Evolutionary conservation across 75 land plant genomes (phyloP).

Genomic region (Larix kaempferi): DNA sequence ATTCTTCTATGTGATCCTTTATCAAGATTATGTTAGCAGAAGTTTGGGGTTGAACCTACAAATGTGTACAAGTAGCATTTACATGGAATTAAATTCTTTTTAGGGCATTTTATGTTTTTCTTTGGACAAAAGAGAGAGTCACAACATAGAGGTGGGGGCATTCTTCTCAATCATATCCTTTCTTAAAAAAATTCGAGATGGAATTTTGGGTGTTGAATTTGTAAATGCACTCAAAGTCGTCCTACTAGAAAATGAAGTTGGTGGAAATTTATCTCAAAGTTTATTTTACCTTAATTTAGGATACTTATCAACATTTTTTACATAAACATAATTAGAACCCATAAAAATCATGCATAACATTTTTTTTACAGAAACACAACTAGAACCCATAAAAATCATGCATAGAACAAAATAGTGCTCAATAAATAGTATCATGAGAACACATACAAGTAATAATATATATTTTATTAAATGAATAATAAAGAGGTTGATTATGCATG

Average conservation of each 20-base stretch:
- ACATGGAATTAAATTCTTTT: too few species aligned
- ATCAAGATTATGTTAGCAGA: too few species aligned
- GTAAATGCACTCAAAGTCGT: conserved; percentile 65
- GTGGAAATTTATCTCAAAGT: conserved; percentile 91
- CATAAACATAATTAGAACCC: not conserved
- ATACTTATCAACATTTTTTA: not conserved
- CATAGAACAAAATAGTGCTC: not conserved
- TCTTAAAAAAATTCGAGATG: conserved; percentile 60
- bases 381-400: too few species aligned
- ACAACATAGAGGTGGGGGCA: not conserved
- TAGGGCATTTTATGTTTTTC: too few species aligned
- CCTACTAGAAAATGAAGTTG: conserved; percentile 81
- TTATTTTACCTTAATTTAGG: conserved; percentile 66
- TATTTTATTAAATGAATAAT: not conserved
- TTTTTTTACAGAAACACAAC: too few species aligned
- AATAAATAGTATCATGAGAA: not conserved
- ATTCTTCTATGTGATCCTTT: too few species aligned
- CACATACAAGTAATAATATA: not conserved
- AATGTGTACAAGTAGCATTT: too few species aligned
- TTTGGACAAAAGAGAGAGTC: not conserved
- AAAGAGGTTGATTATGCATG: too few species aligned
- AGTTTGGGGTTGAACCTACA: too few species aligned
- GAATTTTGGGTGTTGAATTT: conserved; percentile 47
- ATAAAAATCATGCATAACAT: too few species aligned
- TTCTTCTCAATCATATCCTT: conserved; percentile 38